These are phyloP conservation scores for Stephania cephalantha DNA, from an alignment of 164 flowering plant species.

Conservation along the genomic window DNA sequence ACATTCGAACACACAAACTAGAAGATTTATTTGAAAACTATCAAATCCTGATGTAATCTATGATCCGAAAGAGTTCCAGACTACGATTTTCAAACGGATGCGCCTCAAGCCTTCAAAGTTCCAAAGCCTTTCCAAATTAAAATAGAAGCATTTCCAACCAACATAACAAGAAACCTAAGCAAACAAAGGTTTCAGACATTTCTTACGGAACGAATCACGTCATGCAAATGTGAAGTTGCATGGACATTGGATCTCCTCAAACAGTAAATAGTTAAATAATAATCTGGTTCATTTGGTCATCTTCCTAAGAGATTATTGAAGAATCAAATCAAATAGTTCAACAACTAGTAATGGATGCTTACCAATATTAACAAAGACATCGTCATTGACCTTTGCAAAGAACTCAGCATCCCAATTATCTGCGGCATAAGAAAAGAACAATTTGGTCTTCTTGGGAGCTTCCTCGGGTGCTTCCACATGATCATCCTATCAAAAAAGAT, in stretches of 20 bases:
- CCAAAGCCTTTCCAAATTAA: no score
- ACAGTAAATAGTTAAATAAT: not conserved
- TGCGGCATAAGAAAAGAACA: slow-evolving; percentile 65
- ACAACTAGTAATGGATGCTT: slow-evolving; percentile 21
- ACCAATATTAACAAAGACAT: slow-evolving; percentile 86
- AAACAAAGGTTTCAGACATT: not conserved
- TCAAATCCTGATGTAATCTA: no score
- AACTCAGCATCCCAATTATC: slow-evolving; percentile 92
- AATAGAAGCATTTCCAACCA: no score
- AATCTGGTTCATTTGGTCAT: not conserved
- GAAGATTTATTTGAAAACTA: no score
- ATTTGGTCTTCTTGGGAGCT: slow-evolving; percentile 60
- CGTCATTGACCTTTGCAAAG: slow-evolving; percentile 90
- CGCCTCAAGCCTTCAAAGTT: no score
- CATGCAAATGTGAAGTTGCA: not conserved
- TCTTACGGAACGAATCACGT: not conserved
- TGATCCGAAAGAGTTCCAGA: no score
- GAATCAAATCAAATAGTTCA: not conserved
- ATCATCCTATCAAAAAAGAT: slow-evolving; percentile 43
- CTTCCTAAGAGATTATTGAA: not conserved
- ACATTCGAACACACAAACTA: no score
- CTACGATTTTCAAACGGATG: no score
- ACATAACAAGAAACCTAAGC: not conserved
- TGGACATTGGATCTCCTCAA: not conserved
- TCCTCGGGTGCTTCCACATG: slow-evolving; percentile 68